Conservation (phyloP, 805 yeast species). For the Kodamaea laetipori region DNA sequence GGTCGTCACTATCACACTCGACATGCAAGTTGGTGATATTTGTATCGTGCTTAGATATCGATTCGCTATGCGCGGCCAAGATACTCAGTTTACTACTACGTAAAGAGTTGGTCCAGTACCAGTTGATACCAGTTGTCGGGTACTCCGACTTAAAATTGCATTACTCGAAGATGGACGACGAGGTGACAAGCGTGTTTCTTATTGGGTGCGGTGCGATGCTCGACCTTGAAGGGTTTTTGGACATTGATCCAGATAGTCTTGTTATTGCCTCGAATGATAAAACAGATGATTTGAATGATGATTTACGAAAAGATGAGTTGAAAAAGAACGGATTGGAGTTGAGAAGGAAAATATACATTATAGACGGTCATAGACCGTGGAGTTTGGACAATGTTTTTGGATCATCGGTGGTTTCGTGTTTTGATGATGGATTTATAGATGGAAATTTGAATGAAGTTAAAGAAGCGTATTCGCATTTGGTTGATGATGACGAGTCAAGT, state of each 20-base stretch:
- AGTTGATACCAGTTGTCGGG: slow-evolving; percentile 90
- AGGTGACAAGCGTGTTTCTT: slow-evolving; percentile 72
- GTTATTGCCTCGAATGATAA: slow-evolving; percentile 24
- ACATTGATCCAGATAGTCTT: slow-evolving; percentile 58
- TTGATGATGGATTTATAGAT: slow-evolving; percentile 83
- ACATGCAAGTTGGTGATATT: slow-evolving; percentile 85
- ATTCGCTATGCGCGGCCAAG: slow-evolving; percentile 86
- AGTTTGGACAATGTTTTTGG: slow-evolving; percentile 91
- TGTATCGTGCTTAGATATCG: slow-evolving; percentile 88
- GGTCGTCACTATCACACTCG: slow-evolving; percentile 84
- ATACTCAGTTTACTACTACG: slow-evolving; percentile 71
- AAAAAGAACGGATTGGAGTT: slow-evolving; percentile 24
- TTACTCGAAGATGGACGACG: slow-evolving; percentile 65
- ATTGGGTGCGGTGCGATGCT: slow-evolving; percentile 94
- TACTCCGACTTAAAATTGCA: slow-evolving; percentile 73
- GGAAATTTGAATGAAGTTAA: slow-evolving; percentile 57
- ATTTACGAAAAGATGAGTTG: slow-evolving; percentile 19
- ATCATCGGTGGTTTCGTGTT: slow-evolving; percentile 70
- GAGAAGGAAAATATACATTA: slow-evolving; percentile 68
- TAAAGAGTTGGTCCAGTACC: slow-evolving; percentile 82
- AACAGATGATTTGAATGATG: slow-evolving; percentile 24
- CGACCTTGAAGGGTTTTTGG: slow-evolving; percentile 75
- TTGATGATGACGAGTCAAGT: slow-evolving; percentile 38
- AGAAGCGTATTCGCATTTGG: slow-evolving; percentile 59
- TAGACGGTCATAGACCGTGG: slow-evolving; percentile 97